These are phyloP conservation scores for Acanthamoeba culbertsoni DNA, from an alignment of 208 protist genomes.

Conservation along the genomic window DNA sequence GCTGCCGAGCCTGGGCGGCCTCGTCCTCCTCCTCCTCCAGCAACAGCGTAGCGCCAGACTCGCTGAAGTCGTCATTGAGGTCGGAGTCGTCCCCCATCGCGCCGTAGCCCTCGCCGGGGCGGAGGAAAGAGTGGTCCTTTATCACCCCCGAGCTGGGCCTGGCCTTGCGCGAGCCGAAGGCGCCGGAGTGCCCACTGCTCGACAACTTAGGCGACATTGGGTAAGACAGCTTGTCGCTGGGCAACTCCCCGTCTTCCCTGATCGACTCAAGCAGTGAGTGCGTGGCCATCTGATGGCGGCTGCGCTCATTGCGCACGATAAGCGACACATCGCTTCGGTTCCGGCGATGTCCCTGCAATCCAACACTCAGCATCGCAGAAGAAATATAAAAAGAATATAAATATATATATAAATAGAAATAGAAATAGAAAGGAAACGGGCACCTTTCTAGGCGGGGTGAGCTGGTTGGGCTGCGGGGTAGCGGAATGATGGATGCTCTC, in stretches of 20 bases:
- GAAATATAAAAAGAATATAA: neutral
- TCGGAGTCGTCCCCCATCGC: neutral
- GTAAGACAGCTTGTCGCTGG: neutral
- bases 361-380: neutral
- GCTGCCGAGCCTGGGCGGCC: neutral
- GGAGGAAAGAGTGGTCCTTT: neutral
- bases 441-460: neutral
- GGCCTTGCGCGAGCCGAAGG: neutral
- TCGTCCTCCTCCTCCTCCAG: neutral
- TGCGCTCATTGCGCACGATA: neutral
- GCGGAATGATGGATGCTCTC: neutral
- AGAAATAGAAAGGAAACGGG: neutral
- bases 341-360: neutral
- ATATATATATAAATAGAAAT: neutral
- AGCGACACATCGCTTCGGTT: neutral
- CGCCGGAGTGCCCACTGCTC: neutral
- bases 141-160: neutral
- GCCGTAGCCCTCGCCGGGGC: too few relatives aligned
- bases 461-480: neutral
- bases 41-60: too few relatives aligned
- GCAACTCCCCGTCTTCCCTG: neutral
- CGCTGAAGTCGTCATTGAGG: neutral
- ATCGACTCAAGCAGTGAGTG: neutral
- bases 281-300: neutral
- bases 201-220: neutral